Conservation (phyloP, 805 yeast genomes). For the Myxozyma nipponensis region DNA sequence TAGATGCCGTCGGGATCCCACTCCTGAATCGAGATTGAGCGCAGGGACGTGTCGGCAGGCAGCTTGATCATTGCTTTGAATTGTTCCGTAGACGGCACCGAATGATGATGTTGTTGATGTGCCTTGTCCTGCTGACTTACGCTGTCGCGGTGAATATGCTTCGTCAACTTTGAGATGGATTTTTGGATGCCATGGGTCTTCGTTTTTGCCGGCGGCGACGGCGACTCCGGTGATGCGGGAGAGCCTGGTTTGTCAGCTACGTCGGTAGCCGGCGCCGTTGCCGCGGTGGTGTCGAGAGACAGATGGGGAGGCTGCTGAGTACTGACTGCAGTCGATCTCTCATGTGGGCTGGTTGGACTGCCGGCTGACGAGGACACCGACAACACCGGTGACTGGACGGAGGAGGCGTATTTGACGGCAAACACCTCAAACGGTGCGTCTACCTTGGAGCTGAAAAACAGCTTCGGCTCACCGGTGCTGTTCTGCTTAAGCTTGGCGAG, state of each 20-base stretch:
- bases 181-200: neutral
- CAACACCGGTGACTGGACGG: neutral
- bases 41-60: constrained; percentile 13
- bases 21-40: constrained; percentile 11
- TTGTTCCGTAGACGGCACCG: constrained; percentile 7
- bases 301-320: neutral
- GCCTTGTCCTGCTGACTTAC: neutral
- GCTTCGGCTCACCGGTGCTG: constrained; percentile 14
- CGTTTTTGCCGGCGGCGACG: neutral
- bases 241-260: neutral
- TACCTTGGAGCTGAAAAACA: constrained; percentile 10
- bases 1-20: constrained; percentile 23
- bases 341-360: neutral
- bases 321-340: neutral
- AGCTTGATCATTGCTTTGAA: constrained; percentile 6
- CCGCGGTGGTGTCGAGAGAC: neutral
- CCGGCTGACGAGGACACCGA: neutral
- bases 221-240: neutral
- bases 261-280: neutral
- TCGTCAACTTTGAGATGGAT: constrained; percentile 1
- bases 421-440: constrained; percentile 25
- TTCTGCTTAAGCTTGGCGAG: neutral
- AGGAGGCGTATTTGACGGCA: constrained; percentile 5
- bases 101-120: neutral
- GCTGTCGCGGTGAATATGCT: constrained; percentile 8